phyloP scores from a whole-genome alignment of 108 stramenopile genomes.

The Nannochloropsis gaditana region DNA sequence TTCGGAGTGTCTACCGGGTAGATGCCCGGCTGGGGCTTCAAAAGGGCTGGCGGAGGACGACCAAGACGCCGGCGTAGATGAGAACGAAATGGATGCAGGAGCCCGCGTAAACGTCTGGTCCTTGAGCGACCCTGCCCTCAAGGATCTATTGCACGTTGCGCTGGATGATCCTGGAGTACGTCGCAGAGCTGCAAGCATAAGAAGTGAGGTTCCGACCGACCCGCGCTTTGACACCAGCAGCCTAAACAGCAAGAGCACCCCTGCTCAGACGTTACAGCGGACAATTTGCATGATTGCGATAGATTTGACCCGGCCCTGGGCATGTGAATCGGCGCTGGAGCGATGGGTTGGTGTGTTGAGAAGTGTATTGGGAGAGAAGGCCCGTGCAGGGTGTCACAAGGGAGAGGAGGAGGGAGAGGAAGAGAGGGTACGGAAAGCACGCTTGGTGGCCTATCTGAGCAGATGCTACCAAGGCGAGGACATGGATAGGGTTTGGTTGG shows the following conservation, averaged over 20 bases:
- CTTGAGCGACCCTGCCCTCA: background rate
- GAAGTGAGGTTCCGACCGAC: background rate
- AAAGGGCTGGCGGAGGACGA: background rate
- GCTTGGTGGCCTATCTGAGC: background rate
- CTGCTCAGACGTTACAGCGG: background rate
- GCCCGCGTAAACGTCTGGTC: constrained; percentile 11
- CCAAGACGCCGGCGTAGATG: background rate
- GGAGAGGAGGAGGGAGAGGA: background rate
- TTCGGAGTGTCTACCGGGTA: background rate
- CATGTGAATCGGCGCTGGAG: background rate
- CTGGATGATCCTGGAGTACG: background rate
- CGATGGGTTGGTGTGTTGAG: background rate
- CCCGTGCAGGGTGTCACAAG: background rate
- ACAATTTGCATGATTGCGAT: background rate
- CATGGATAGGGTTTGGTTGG: background rate
- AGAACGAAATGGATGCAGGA: background rate
- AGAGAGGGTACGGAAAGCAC: background rate
- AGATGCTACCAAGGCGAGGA: background rate
- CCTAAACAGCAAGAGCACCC: background rate
- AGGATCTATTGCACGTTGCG: background rate
- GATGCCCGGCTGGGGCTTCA: background rate
- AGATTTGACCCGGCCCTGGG: constrained; percentile 15
- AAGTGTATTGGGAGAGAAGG: background rate
- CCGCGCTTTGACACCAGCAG: background rate
- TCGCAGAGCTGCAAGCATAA: too few relatives aligned